These are phyloP conservation scores for Cryphonectria naterciae DNA, from an alignment of 2,329 filamentous ascomycete species.

Conservation along the genomic window DNA sequence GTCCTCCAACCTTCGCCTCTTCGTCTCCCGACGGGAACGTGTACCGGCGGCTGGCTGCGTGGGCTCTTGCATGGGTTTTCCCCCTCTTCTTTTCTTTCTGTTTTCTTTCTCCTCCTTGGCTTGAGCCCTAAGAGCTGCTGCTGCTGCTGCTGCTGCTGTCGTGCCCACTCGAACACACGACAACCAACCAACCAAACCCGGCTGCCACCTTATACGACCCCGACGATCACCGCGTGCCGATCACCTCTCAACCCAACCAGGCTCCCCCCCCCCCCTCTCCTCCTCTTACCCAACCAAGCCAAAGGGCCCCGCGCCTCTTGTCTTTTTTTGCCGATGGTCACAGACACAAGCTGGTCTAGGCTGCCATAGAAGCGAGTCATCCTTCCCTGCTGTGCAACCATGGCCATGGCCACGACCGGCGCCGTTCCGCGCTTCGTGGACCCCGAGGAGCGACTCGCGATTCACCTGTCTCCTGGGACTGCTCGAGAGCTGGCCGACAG, in stretches of 20 bases:
- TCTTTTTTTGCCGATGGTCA: conserved; percentile 27
- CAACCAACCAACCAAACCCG: not conserved
- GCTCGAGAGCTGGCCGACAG: conserved; percentile 24
- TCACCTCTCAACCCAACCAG: not conserved
- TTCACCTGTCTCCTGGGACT: conserved; percentile 22
- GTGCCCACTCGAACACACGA: not conserved
- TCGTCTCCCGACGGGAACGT: conserved; percentile 17
- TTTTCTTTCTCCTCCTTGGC: not conserved
- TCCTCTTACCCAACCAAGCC: too few species aligned
- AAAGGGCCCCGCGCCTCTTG: conserved; percentile 16
- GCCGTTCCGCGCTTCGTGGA: conserved; percentile 26
- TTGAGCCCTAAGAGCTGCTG: too few species aligned
- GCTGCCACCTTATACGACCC: conserved; percentile 9
- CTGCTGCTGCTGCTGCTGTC: conserved; percentile 6
- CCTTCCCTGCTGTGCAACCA: conserved; percentile 26
- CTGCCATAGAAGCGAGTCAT: conserved; percentile 30
- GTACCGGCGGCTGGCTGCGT: conserved; percentile 29
- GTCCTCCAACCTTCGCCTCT: not conserved
- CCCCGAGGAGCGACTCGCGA: conserved; percentile 20
- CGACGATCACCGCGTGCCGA: conserved; percentile 22
- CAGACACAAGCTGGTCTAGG: conserved; percentile 29
- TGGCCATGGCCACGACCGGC: conserved; percentile 26
- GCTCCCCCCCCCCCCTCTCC: not conserved
- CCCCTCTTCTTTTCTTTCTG: not conserved
- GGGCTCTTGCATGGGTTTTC: not conserved